Evolutionary conservation across 2,329 filamentous ascomycete genomes (phyloP).

Genomic region (Sporothrix inflata): DNA sequence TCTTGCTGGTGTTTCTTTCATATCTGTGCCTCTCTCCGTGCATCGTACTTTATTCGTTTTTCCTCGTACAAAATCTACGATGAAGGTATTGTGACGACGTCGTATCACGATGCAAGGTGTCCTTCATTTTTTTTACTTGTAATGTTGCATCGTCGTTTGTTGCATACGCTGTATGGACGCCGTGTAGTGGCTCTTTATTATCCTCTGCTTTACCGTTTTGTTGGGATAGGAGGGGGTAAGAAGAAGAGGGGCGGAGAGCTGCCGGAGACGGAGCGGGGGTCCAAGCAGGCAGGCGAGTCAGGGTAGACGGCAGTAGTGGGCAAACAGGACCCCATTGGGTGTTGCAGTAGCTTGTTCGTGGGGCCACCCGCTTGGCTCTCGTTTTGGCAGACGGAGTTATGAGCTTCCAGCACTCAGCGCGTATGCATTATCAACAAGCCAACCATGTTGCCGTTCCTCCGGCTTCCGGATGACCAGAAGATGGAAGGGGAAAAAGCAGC

Average conservation of each 20-base stretch:
- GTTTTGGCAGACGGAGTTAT: background rate
- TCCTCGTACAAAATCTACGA: background rate
- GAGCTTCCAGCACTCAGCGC: background rate
- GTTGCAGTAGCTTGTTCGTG: background rate
- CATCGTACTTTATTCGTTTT: background rate
- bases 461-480: background rate
- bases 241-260: background rate
- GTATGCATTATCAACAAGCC: constrained; percentile 11
- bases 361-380: background rate
- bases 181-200: background rate
- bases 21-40: background rate
- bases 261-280: background rate
- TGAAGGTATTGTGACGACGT: too few relatives aligned
- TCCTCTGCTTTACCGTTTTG: constrained; percentile 6
- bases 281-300: background rate
- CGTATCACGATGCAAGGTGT: background rate
- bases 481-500: background rate
- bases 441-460: background rate
- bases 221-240: background rate
- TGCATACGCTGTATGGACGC: background rate
- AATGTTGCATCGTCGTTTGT: background rate
- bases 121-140: background rate
- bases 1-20: background rate
- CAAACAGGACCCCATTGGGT: background rate
- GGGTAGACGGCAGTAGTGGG: background rate